These are phyloP conservation scores for Spathaspora jeffriesii DNA, from an alignment of 1,139 yeast genomes.

Conservation along the genomic window DNA sequence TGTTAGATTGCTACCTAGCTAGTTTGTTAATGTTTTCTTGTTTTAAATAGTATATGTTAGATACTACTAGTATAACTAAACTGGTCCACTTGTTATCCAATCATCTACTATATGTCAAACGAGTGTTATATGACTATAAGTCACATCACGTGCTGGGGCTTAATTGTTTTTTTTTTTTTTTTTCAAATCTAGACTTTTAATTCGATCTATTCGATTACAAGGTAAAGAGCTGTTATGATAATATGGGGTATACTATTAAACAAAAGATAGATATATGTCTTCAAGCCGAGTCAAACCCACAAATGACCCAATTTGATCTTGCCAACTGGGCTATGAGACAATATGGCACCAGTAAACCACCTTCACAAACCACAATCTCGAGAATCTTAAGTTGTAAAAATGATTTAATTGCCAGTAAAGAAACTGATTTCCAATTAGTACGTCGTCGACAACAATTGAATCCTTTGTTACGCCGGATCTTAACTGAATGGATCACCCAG, in stretches of 20 bases:
- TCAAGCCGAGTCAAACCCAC: conserved; percentile 65
- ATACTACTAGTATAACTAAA: no score
- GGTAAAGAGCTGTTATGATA: no score
- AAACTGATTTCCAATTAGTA: conserved; percentile 54
- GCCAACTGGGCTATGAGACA: conserved; percentile 65
- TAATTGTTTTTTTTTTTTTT: no score
- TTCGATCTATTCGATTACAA: no score
- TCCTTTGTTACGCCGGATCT: conserved; percentile 54
- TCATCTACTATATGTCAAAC: no score
- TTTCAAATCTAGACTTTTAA: no score
- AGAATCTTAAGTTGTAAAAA: conserved; percentile 59
- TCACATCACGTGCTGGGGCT: background rate
- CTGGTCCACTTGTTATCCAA: no score
- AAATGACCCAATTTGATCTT: conserved; percentile 67
- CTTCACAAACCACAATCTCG: conserved; percentile 70
- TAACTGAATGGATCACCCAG: conserved; percentile 71
- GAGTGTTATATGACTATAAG: no score
- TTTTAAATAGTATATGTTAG: no score
- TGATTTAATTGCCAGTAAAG: conserved; percentile 58
- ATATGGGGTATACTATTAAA: conserved; percentile 60
- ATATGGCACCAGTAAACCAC: conserved; percentile 52
- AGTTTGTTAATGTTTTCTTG: no score
- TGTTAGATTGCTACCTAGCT: no score
- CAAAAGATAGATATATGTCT: conserved; percentile 69
- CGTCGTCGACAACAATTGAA: conserved; percentile 59